phyloP scores from a whole-genome alignment of 2,329 filamentous ascomycete species.

The Niveomyces coronatus region DNA sequence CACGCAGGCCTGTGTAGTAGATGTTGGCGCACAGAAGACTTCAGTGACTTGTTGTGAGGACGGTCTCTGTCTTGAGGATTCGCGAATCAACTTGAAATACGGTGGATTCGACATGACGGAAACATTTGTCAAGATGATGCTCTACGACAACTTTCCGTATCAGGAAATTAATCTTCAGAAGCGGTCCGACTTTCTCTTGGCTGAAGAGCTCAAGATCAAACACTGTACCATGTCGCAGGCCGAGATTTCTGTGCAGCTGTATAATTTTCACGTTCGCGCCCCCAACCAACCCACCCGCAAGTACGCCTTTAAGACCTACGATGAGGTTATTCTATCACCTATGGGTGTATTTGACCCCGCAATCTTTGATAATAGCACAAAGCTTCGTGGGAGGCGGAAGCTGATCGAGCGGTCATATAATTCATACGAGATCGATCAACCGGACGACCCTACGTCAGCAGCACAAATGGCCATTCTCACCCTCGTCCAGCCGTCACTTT shows the following conservation, averaged over 20 bases:
- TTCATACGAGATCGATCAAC: conserved; percentile 76
- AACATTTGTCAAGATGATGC: conserved; percentile 94
- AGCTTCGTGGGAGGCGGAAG: conserved; percentile 69
- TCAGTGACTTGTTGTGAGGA: conserved; percentile 96
- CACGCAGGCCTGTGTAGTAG: conserved; percentile 87
- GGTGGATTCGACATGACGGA: conserved; percentile 90
- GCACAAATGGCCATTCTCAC: conserved; percentile 64
- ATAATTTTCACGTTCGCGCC: conserved; percentile 82
- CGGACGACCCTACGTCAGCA: conserved; percentile 79
- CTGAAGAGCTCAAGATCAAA: conserved; percentile 91
- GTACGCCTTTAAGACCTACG: conserved; percentile 94
- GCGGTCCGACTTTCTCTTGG: conserved; percentile 84
- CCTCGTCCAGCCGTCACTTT: conserved; percentile 49
- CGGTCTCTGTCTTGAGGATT: conserved; percentile 89
- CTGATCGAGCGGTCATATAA: conserved; percentile 84
- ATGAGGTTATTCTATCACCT: conserved; percentile 87
- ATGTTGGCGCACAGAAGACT: conserved; percentile 94
- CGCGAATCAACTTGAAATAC: conserved; percentile 87
- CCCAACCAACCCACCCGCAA: conserved; percentile 83
- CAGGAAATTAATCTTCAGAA: conserved; percentile 84
- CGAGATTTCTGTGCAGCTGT: conserved; percentile 78
- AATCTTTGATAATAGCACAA: conserved; percentile 74
- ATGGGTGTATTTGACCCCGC: conserved; percentile 89
- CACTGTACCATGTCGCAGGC: conserved; percentile 86
- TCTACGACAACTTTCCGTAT: conserved; percentile 93